Evolutionary conservation across 208 protist species (phyloP).

Genomic region (Crithidia sp.): DNA sequence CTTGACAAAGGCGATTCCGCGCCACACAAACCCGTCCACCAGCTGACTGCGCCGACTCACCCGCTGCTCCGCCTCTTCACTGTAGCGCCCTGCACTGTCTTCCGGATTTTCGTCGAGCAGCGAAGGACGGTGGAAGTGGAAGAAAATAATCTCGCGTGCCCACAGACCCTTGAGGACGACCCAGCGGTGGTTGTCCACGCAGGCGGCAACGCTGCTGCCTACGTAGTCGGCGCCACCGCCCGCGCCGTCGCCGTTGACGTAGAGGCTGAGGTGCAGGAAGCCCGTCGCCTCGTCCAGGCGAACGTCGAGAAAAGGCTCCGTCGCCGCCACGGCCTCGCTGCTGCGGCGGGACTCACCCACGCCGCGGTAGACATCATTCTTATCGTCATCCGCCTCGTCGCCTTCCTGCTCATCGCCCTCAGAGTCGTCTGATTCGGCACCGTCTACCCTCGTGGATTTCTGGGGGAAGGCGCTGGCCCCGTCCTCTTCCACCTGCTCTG

Average conservation of each 20-base stretch:
- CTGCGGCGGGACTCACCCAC: conserved; percentile 12
- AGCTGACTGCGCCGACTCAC: conserved; percentile 12
- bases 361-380: conserved; percentile 8
- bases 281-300: conserved; percentile 31
- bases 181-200: conserved; percentile 60
- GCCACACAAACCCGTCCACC: conserved; percentile 31
- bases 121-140: conserved; percentile 23
- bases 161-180: conserved; percentile 44
- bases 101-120: neutral
- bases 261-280: conserved; percentile 45
- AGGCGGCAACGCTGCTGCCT: conserved; percentile 34
- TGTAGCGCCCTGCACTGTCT: neutral
- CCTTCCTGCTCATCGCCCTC: conserved; percentile 3
- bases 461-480: too few relatives aligned
- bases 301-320: conserved; percentile 41
- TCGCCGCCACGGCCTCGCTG: conserved; percentile 22
- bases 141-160: conserved; percentile 39
- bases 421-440: neutral
- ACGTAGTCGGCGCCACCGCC: conserved; percentile 41
- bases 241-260: conserved; percentile 34
- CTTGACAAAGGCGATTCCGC: conserved; percentile 30
- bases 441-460: too few relatives aligned
- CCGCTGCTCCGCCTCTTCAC: conserved; percentile 3
- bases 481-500: neutral
- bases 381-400: conserved; percentile 5